These are phyloP conservation scores for Prunus fruticosa DNA, from an alignment of 306 rosid species.

Conservation along the genomic window DNA sequence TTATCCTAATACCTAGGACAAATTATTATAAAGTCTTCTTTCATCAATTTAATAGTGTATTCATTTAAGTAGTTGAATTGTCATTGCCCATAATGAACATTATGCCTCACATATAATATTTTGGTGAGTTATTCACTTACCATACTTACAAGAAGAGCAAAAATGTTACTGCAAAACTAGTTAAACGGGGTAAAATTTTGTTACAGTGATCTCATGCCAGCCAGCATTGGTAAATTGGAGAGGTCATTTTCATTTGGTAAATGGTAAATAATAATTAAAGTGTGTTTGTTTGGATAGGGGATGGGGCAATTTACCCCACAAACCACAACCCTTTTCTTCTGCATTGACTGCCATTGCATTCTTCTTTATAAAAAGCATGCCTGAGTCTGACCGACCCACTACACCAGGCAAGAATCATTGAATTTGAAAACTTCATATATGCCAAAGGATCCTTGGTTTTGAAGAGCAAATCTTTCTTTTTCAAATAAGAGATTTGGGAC, in stretches of 20 bases:
- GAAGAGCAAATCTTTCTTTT: background rate
- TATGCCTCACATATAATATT: no score
- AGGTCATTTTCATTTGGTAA: no score
- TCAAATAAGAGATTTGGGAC: background rate
- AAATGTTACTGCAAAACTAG: background rate
- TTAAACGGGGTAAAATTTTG: background rate
- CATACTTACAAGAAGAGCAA: no score
- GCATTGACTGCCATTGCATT: background rate
- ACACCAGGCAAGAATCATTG: constrained; percentile 38
- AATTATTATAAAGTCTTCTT: no score
- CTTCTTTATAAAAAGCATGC: constrained; percentile 19
- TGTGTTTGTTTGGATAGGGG: background rate
- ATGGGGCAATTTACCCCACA: background rate
- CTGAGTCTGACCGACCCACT: constrained; percentile 25
- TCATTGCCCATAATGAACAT: no score
- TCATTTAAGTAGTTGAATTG: no score
- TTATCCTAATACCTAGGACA: no score
- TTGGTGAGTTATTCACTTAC: no score
- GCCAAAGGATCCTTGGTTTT: constrained; percentile 11
- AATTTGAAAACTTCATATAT: constrained; percentile 22
- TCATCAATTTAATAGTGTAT: no score
- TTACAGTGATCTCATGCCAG: background rate
- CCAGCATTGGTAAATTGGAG: background rate
- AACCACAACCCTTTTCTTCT: background rate
- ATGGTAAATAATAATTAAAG: background rate